A percentile compares a stretch with the other conserved stretches of the same genome.
phyloP scores from a whole-genome alignment of 192 early-diverging fungal genomes.

The Ambispora gerdemannii region DNA sequence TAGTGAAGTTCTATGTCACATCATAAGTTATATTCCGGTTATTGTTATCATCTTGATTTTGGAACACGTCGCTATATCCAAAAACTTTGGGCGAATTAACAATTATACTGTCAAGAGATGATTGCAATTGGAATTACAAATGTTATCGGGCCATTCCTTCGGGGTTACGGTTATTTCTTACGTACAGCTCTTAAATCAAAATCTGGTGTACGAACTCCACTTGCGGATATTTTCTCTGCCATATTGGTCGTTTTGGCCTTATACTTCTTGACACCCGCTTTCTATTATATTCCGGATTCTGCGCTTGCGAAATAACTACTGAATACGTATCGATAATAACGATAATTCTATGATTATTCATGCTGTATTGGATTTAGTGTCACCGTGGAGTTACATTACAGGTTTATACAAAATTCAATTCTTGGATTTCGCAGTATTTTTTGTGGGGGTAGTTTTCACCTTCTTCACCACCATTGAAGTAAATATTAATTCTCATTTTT shows the following conservation, averaged over 20 bases:
- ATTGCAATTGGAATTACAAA: constrained; percentile 89
- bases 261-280: constrained; percentile 74
- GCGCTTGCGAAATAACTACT: constrained; percentile 49
- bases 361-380: constrained; percentile 79
- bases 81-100: constrained; percentile 81
- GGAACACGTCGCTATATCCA: constrained; percentile 88
- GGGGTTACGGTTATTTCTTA: constrained; percentile 90
- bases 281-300: constrained; percentile 84
- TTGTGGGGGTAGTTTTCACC: constrained; percentile 54
- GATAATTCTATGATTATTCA: constrained; percentile 73
- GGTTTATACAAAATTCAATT: constrained; percentile 66
- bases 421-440: constrained; percentile 52
- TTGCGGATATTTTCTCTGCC: constrained; percentile 76
- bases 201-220: constrained; percentile 80
- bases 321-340: neutral
- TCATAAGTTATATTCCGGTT: constrained; percentile 55
- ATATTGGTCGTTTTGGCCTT: constrained; percentile 78
- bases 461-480: constrained; percentile 60
- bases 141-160: constrained; percentile 80
- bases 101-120: constrained; percentile 90
- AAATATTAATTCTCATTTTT: constrained; percentile 36
- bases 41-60: constrained; percentile 76
- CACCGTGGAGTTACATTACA: constrained; percentile 53
- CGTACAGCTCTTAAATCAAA: constrained; percentile 88
- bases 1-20: constrained; percentile 46